Percentiles rank a stretch among this genome's conserved stretches.
phyloP scores from a whole-genome alignment of 1,139 yeast species.

The Suhomyces choctaworum region DNA sequence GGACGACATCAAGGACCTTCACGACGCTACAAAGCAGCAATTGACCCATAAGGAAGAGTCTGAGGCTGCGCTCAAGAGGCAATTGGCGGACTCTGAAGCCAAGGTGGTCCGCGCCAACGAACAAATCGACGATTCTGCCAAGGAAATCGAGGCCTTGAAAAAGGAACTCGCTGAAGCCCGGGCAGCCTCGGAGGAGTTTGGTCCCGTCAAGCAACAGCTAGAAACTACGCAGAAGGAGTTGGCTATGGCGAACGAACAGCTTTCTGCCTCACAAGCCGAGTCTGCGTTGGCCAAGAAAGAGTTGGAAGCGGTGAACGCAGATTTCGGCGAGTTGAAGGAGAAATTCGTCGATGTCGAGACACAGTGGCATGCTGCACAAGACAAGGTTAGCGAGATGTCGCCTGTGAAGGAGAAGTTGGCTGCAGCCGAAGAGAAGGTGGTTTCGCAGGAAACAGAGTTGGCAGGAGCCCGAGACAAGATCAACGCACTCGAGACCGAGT shows the following conservation, averaged over 20 bases:
- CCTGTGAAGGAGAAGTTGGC: too few species aligned
- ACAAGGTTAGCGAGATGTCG: too few species aligned
- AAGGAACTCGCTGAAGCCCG: neutral
- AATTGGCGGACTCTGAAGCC: too few species aligned
- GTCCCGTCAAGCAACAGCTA: constrained; percentile 1
- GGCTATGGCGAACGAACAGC: neutral
- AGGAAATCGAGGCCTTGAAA: neutral
- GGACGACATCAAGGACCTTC: neutral
- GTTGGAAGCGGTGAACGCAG: neutral
- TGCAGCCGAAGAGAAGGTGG: too few species aligned
- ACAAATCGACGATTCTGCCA: neutral
- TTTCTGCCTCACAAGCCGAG: too few species aligned
- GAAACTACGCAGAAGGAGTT: neutral
- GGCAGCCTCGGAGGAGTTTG: constrained; percentile 3
- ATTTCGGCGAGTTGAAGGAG: neutral
- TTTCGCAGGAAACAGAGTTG: too few species aligned
- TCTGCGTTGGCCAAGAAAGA: constrained; percentile 1
- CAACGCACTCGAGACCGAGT: too few species aligned
- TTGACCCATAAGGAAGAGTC: neutral
- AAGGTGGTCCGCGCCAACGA: too few species aligned
- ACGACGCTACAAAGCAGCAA: neutral
- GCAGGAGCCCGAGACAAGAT: too few species aligned
- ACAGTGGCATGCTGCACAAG: too few species aligned
- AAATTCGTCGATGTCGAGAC: too few species aligned
- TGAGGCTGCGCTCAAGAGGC: neutral